These are phyloP conservation scores for Byssoonygena ceratinophila DNA, from an alignment of 2,329 filamentous ascomycete genomes.

Conservation along the genomic window DNA sequence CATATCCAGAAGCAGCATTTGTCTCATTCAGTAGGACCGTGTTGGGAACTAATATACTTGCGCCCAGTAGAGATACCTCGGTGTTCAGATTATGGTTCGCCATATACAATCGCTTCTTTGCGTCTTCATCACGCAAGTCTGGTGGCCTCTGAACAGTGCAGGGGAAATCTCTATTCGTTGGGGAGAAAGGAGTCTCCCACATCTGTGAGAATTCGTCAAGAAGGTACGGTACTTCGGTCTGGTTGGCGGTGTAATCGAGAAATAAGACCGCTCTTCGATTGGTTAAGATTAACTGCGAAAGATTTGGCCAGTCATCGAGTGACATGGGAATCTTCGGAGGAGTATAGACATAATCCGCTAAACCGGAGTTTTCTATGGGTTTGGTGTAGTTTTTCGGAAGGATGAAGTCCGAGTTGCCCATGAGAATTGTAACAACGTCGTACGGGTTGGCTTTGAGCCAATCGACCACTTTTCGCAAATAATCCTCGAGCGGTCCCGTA, in stretches of 20 bases:
- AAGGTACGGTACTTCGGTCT: constrained; percentile 68
- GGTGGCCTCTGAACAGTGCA: constrained; percentile 71
- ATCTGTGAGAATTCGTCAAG: constrained; percentile 79
- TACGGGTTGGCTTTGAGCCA: constrained; percentile 73
- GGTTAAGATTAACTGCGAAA: constrained; percentile 62
- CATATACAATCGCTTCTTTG: constrained; percentile 60
- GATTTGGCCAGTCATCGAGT: constrained; percentile 69
- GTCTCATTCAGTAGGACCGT: constrained; percentile 59
- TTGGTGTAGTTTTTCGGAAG: constrained; percentile 52
- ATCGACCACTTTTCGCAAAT: constrained; percentile 55
- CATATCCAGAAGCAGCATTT: constrained; percentile 55
- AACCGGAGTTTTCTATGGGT: constrained; percentile 60
- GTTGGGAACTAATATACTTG: constrained; percentile 59
- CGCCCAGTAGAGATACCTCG: constrained; percentile 56
- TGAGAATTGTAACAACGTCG: constrained; percentile 76
- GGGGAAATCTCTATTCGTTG: constrained; percentile 56
- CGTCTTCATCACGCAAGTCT: constrained; percentile 44
- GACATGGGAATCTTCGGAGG: constrained; percentile 61
- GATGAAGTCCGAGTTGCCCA: constrained; percentile 75
- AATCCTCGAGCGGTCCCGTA: constrained; percentile 63
- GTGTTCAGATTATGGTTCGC: constrained; percentile 87
- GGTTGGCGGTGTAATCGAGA: constrained; percentile 75
- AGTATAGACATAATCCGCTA: constrained; percentile 61
- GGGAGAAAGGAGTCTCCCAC: constrained; percentile 86
- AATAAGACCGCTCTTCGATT: constrained; percentile 67